Evolutionary conservation across 2,329 filamentous ascomycete species (phyloP).

Genomic region (Eutypella sp.): DNA sequence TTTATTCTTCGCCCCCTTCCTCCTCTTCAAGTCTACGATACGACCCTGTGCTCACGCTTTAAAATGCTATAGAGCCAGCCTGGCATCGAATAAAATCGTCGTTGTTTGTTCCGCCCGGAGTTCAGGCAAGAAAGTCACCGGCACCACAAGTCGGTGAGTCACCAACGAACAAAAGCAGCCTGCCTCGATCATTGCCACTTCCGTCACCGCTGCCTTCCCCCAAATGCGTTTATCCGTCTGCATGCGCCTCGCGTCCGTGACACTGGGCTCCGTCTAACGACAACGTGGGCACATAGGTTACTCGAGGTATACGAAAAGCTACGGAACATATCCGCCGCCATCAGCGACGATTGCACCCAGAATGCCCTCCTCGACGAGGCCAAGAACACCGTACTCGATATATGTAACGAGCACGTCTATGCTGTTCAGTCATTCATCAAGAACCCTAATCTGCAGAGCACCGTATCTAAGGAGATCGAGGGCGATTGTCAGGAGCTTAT

Average conservation of each 20-base stretch:
- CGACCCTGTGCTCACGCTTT: constrained; percentile 14
- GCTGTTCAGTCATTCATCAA: constrained; percentile 62
- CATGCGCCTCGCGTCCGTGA: no score
- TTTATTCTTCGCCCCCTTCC: no score
- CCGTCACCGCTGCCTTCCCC: not conserved
- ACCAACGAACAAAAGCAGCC: no score
- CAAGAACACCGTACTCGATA: constrained; percentile 70
- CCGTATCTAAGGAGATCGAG: constrained; percentile 63
- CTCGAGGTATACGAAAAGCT: constrained; percentile 57
- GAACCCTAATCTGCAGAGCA: constrained; percentile 49
- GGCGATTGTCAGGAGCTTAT: constrained; percentile 75
- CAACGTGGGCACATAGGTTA: constrained; percentile 34
- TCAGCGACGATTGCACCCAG: constrained; percentile 48
- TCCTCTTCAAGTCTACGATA: no score
- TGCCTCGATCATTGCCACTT: no score
- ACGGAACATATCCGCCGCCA: constrained; percentile 46
- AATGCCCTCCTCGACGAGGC: constrained; percentile 57
- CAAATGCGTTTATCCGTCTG: no score
- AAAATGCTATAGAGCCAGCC: constrained; percentile 47
- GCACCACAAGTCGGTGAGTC: constrained; percentile 88
- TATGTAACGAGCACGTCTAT: constrained; percentile 74
- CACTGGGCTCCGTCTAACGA: constrained; percentile 9
- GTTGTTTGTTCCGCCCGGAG: constrained; percentile 95
- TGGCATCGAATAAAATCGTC: constrained; percentile 70
- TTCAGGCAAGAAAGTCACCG: constrained; percentile 88